Percentiles rank a stretch among this genome's conserved stretches.
These are phyloP conservation scores for Evernia prunastri DNA, from an alignment of 495 filamentous ascomycete species.

Conservation along the genomic window DNA sequence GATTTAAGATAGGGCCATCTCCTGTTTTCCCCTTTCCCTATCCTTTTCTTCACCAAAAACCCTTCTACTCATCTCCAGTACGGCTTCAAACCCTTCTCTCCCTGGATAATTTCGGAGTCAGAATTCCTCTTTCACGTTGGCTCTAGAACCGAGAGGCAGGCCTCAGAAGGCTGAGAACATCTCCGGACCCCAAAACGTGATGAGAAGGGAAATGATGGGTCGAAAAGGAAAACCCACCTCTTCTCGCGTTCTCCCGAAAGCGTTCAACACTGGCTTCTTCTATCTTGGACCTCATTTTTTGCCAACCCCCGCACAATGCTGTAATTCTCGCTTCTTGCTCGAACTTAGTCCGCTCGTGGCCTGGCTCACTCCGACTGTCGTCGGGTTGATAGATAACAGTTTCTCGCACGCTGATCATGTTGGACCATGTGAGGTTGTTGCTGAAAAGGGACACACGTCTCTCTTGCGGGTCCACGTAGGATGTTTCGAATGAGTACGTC, in stretches of 20 bases:
- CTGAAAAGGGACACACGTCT: conserved; percentile 93
- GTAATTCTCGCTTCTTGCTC: conserved; percentile 86
- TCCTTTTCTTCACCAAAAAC: conserved; percentile 88
- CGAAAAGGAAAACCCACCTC: too few relatives aligned
- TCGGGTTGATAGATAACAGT: conserved; percentile 76
- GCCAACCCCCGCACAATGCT: conserved; percentile 91
- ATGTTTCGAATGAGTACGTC: conserved; percentile 87
- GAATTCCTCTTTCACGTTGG: too few relatives aligned
- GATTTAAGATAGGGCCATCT: conserved; percentile 12
- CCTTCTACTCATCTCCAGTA: conserved; percentile 85
- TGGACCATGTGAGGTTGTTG: conserved; percentile 82
- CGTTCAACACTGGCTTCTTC: conserved; percentile 84
- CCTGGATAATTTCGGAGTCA: neutral
- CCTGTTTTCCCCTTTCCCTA: conserved; percentile 24
- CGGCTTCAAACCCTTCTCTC: conserved; percentile 83
- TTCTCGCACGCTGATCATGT: conserved; percentile 81
- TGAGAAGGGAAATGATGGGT: too few relatives aligned
- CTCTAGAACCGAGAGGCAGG: too few relatives aligned
- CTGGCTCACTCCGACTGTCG: conserved; percentile 35
- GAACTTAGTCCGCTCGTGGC: conserved; percentile 65
- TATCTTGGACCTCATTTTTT: conserved; percentile 87
- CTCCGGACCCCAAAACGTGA: too few relatives aligned
- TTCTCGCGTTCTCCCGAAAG: conserved; percentile 83
- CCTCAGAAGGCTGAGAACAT: too few relatives aligned
- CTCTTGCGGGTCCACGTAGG: conserved; percentile 74